A percentile compares a stretch with the other conserved stretches of the same genome.
phyloP scores from a whole-genome alignment of 805 yeast species.

The Cyberlindnera samutprakarnensis region DNA sequence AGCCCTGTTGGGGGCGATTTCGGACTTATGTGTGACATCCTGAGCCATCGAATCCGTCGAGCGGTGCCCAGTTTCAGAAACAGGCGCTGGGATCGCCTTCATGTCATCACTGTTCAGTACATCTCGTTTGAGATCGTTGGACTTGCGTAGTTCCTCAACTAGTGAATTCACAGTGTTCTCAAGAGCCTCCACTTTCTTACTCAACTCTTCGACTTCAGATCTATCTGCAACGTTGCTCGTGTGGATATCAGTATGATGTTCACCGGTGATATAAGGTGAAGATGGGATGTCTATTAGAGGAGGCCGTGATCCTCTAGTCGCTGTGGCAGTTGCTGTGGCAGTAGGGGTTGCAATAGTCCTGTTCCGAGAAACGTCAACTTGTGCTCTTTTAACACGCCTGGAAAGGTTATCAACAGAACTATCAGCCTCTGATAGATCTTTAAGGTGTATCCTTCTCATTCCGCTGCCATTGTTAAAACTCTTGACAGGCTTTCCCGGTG shows the following conservation, averaged over 20 bases:
- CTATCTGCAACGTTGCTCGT: background rate
- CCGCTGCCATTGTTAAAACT: no score
- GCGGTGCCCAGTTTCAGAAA: no score
- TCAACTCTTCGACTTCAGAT: constrained; percentile 6
- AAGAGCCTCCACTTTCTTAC: constrained; percentile 10
- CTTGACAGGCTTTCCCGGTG: constrained; percentile 10
- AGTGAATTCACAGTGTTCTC: constrained; percentile 16
- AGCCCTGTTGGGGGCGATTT: no score
- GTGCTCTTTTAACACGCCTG: no score
- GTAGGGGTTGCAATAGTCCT: no score
- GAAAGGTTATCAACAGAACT: constrained; percentile 6
- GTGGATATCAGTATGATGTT: no score
- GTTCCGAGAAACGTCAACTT: no score
- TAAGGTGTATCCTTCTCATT: constrained; percentile 4
- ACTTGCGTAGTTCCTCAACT: constrained; percentile 11
- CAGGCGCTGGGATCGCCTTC: constrained; percentile 5
- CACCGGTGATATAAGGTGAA: constrained; percentile 14
- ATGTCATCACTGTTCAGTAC: constrained; percentile 11
- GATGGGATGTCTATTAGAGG: constrained; percentile 19
- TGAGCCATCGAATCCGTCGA: no score
- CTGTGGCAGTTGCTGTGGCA: no score
- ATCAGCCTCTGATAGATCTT: constrained; percentile 9
- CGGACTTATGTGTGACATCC: no score
- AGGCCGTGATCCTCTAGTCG: no score
- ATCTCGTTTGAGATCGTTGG: no score